phyloP scores from a whole-genome alignment of 1,284 basidiomycete species.

The Trichosporon asahii region DNA sequence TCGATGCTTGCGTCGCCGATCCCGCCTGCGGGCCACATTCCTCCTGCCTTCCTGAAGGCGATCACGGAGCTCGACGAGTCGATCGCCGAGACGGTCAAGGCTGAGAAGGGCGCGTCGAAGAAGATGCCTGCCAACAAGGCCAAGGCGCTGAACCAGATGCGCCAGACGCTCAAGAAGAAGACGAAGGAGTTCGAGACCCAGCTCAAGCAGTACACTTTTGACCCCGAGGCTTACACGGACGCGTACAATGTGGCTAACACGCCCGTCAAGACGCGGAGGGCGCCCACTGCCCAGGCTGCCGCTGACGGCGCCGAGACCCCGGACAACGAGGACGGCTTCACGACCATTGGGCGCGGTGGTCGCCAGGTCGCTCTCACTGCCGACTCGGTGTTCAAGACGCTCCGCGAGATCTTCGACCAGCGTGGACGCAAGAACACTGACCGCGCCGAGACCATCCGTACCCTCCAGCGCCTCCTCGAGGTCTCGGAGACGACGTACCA shows the following conservation, averaged over 20 bases:
- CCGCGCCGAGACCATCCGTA: slow-evolving; percentile 87
- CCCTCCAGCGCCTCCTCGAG: slow-evolving; percentile 81
- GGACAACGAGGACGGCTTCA: slow-evolving; percentile 65
- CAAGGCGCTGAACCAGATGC: slow-evolving; percentile 91
- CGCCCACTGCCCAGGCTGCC: slow-evolving; percentile 54
- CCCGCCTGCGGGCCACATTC: slow-evolving; percentile 76
- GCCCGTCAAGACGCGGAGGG: slow-evolving; percentile 31
- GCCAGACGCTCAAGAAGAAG: slow-evolving; percentile 93
- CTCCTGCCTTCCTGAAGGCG: slow-evolving; percentile 78
- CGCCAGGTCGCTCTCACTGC: slow-evolving; percentile 78
- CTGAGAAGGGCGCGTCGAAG: slow-evolving; percentile 84
- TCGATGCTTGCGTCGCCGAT: slow-evolving; percentile 49
- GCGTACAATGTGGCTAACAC: slow-evolving; percentile 63
- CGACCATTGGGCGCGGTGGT: slow-evolving; percentile 87
- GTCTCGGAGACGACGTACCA: slow-evolving; percentile 85
- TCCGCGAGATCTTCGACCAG: slow-evolving; percentile 87
- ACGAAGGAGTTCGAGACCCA: slow-evolving; percentile 83
- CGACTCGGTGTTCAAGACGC: slow-evolving; percentile 88
- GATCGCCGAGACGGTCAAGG: slow-evolving; percentile 68
- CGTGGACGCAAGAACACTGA: slow-evolving; percentile 99
- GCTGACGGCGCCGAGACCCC: slow-evolving; percentile 30
- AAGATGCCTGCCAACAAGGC: slow-evolving; percentile 96
- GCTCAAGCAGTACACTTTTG: slow-evolving; percentile 76
- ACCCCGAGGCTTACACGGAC: slow-evolving; percentile 81
- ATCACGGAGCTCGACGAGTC: slow-evolving; percentile 73